Percentiles rank a stretch among this genome's conserved stretches.
phyloP scores from a whole-genome alignment of 1,139 yeast genomes.

The Wickerhamomyces sp. region DNA sequence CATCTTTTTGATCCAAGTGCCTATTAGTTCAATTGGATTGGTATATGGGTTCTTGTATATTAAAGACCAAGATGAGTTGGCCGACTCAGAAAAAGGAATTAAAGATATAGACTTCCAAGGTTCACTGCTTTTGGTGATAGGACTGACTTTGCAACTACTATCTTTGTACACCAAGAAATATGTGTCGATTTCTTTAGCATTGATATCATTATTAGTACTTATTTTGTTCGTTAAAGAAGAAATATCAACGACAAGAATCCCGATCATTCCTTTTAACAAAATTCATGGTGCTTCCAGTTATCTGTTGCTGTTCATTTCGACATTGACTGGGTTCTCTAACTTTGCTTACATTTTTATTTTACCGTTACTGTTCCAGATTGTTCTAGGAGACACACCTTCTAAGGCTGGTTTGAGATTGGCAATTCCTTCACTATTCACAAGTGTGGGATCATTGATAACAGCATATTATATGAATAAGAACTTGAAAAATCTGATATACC shows the following conservation, averaged over 20 bases:
- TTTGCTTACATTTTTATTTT: conserved; percentile 35
- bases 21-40: conserved; percentile 47
- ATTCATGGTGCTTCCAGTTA: conserved; percentile 27
- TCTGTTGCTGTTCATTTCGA: conserved; percentile 29
- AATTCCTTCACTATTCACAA: conserved; percentile 36
- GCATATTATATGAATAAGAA: conserved; percentile 33
- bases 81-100: conserved; percentile 29
- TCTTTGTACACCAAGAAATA: conserved; percentile 18
- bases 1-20: conserved; percentile 53
- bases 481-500: conserved; percentile 19
- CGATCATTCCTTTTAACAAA: conserved; percentile 35
- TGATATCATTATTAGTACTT: conserved; percentile 3
- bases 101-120: conserved; percentile 66
- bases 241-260: conserved; percentile 29
- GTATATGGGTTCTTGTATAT: conserved; percentile 34
- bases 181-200: neutral
- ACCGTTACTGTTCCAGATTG: conserved; percentile 40
- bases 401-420: conserved; percentile 45
- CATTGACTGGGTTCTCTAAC: conserved; percentile 35
- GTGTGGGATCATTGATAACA: conserved; percentile 37
- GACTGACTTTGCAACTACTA: conserved; percentile 29
- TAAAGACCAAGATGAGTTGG: conserved; percentile 16
- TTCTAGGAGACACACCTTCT: conserved; percentile 45
- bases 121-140: conserved; percentile 46
- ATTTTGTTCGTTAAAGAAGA: conserved; percentile 23